Evolutionary conservation across 495 filamentous ascomycete species (phyloP).

Genomic region (Amniculicola lignicola): DNA sequence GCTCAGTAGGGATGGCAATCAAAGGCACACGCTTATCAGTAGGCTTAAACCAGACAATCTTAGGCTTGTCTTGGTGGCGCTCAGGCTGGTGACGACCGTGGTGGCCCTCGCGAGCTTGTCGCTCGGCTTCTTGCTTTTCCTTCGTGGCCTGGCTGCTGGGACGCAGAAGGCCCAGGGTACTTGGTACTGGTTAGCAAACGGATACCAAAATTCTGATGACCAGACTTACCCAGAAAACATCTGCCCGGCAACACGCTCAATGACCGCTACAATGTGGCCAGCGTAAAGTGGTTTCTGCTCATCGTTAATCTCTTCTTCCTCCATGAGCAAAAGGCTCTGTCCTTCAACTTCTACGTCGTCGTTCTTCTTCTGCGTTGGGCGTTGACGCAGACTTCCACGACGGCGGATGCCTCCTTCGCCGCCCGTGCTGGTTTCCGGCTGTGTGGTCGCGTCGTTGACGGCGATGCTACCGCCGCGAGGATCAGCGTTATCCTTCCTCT

Average conservation of each 20-base stretch:
- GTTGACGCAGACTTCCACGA: conserved; percentile 89
- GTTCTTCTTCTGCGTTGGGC: conserved; percentile 99
- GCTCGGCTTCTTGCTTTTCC: conserved; percentile 98
- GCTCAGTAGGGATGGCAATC: conserved; percentile 97
- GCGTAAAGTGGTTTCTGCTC: conserved; percentile 97
- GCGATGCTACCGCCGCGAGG: conserved; percentile 69
- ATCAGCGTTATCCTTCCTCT: conserved; percentile 96
- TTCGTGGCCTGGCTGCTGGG: conserved; percentile 99
- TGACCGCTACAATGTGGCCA: conserved; percentile 93
- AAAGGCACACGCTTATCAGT: conserved; percentile 97
- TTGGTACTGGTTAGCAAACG: conserved; percentile 23
- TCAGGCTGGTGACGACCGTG: conserved; percentile 72
- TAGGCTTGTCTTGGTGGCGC: conserved; percentile 91
- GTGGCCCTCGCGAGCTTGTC: conserved; percentile 81
- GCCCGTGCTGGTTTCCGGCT: conserved; percentile 61
- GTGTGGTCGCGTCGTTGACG: conserved; percentile 65
- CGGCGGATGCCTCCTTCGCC: conserved; percentile 80
- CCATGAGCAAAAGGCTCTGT: conserved; percentile 91
- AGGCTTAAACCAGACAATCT: conserved; percentile 99
- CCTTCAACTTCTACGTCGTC: conserved; percentile 99
- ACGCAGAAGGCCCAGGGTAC: conserved; percentile 82
- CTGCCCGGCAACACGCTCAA: conserved; percentile 93
- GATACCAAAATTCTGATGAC: background rate
- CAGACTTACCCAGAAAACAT: conserved; percentile 84
- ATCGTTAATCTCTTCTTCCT: conserved; percentile 98